A percentile compares a stretch with the other conserved stretches of the same genome.
phyloP scores from a whole-genome alignment of 140 eudicot species.

The Stevia rebaudiana region DNA sequence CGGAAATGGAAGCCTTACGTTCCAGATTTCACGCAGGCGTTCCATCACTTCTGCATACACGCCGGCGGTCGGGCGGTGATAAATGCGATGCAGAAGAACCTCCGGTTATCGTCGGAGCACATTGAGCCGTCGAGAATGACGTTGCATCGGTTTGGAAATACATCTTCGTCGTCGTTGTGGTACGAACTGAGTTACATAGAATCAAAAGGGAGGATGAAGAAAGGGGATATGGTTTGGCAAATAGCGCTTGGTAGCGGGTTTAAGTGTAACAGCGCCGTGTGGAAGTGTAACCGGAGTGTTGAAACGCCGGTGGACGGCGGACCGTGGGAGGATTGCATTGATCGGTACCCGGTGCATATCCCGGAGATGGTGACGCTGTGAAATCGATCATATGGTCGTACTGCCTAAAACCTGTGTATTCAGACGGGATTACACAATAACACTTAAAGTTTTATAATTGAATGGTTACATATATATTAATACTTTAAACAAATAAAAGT shows the following conservation, averaged over 20 bases:
- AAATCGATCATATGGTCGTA: neutral
- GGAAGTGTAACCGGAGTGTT: slow-evolving; percentile 28
- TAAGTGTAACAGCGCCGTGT: slow-evolving; percentile 33
- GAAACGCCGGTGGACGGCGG: slow-evolving; percentile 12
- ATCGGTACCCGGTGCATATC: slow-evolving; percentile 27
- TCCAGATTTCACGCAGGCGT: slow-evolving; percentile 31
- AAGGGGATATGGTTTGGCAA: slow-evolving; percentile 42
- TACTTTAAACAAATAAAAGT: too few species aligned
- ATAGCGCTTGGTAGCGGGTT: slow-evolving; percentile 17
- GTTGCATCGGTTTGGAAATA: slow-evolving; percentile 9
- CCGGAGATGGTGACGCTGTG: slow-evolving; percentile 31
- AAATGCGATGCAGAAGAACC: slow-evolving; percentile 30
- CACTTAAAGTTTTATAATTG: too few species aligned
- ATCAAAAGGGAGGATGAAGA: slow-evolving; percentile 43
- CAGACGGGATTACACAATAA: too few species aligned
- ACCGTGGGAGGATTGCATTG: slow-evolving; percentile 30
- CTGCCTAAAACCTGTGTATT: too few species aligned
- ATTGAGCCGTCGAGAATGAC: slow-evolving; percentile 39
- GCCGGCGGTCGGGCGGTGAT: slow-evolving; percentile 25
- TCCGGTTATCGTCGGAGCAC: slow-evolving; percentile 30
- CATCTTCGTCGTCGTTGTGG: slow-evolving; percentile 38
- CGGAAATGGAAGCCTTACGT: slow-evolving; percentile 30
- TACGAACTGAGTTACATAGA: slow-evolving; percentile 30
- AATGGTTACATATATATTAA: too few species aligned
- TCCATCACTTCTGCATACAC: slow-evolving; percentile 25